Percentiles rank a stretch among this genome's conserved stretches.
Conservation (phyloP, 2,329 filamentous ascomycete genomes). For the Graphilbum fragrans region DNA sequence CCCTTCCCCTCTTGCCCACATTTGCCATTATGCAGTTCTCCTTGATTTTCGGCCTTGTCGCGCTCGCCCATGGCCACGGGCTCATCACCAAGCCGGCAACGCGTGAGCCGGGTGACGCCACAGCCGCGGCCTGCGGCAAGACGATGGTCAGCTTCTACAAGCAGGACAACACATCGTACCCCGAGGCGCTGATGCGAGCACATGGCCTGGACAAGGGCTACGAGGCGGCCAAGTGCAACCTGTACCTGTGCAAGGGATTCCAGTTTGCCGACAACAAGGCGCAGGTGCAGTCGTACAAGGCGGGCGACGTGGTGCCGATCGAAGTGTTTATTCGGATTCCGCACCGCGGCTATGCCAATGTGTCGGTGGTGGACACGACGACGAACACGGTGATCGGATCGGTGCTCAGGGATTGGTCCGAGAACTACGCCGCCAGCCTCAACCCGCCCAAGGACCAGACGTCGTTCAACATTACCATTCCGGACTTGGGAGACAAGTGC, state of each 20-base stretch:
- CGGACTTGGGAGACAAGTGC: constrained; percentile 15
- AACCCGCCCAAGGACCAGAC: constrained; percentile 18
- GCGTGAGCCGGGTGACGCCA: constrained; percentile 14
- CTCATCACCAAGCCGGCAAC: constrained; percentile 14
- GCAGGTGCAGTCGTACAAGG: constrained; percentile 22
- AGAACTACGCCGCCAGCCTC: constrained; percentile 15
- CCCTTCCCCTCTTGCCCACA: no score
- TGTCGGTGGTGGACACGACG: constrained; percentile 32
- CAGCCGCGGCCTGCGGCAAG: constrained; percentile 17
- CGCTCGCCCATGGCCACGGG: constrained; percentile 14
- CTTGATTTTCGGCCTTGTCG: constrained; percentile 9
- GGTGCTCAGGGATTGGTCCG: constrained; percentile 18
- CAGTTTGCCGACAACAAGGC: constrained; percentile 26
- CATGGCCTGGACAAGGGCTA: constrained; percentile 14
- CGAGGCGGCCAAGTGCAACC: constrained; percentile 19
- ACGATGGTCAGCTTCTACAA: constrained; percentile 18
- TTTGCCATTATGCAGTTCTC: background rate
- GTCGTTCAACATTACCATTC: constrained; percentile 17
- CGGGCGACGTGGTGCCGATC: constrained; percentile 29
- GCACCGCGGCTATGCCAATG: constrained; percentile 34
- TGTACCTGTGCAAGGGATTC: constrained; percentile 26
- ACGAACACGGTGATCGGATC: constrained; percentile 34
- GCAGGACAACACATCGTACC: constrained; percentile 20
- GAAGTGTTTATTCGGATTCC: constrained; percentile 31
- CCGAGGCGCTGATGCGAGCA: constrained; percentile 17